Evolutionary conservation across 2,329 filamentous ascomycete genomes (phyloP).

Genomic region (Hansfordia pulvinata): DNA sequence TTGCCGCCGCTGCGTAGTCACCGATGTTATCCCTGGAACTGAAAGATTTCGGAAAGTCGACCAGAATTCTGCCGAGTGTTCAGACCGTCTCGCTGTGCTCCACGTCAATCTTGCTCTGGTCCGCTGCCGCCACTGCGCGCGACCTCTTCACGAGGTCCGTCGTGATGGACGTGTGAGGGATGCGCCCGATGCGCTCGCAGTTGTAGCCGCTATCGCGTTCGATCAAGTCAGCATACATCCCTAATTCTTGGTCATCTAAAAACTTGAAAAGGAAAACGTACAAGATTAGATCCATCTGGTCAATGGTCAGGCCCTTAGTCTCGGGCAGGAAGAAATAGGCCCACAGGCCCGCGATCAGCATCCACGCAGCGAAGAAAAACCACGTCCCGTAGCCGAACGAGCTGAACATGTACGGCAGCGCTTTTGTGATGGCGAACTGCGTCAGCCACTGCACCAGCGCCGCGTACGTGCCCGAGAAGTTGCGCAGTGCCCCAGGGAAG

Average conservation of each 20-base stretch:
- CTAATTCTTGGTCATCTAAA: background rate
- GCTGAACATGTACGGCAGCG: constrained; percentile 28
- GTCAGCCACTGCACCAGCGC: constrained; percentile 26
- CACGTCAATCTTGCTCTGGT: too few relatives aligned
- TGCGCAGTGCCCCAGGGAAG: constrained; percentile 27
- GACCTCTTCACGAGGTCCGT: too few relatives aligned
- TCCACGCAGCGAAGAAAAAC: constrained; percentile 41
- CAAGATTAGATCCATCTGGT: constrained; percentile 28
- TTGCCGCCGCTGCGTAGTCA: too few relatives aligned
- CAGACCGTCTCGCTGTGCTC: too few relatives aligned
- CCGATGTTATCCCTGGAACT: too few relatives aligned
- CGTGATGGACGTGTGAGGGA: too few relatives aligned
- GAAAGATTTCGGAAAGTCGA: too few relatives aligned
- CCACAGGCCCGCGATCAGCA: constrained; percentile 31
- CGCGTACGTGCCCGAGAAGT: constrained; percentile 24
- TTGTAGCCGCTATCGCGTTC: too few relatives aligned
- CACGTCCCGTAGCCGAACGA: constrained; percentile 34
- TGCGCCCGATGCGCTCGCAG: too few relatives aligned
- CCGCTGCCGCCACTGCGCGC: too few relatives aligned
- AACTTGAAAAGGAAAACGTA: background rate
- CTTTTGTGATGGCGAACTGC: constrained; percentile 28
- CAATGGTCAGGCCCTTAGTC: constrained; percentile 38
- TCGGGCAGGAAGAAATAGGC: constrained; percentile 38
- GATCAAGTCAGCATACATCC: too few relatives aligned
- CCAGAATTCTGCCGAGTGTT: too few relatives aligned